Evolutionary conservation across 1,139 yeast genomes (phyloP).

Genomic region (Blastobotrys aristatus): DNA sequence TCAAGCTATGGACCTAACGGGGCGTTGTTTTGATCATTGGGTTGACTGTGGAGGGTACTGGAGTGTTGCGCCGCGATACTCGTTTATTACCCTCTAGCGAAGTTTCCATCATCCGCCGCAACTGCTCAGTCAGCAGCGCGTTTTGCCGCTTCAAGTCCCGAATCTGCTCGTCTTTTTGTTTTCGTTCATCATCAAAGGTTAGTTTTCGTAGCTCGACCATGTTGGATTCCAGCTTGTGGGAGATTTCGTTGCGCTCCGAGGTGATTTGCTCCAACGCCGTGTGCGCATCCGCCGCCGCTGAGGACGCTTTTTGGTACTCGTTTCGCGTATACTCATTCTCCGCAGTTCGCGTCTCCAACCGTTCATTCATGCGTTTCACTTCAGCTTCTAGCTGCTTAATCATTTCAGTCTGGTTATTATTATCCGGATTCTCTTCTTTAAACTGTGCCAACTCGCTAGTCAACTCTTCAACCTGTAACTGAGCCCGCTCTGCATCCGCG

Average conservation of each 20-base stretch:
- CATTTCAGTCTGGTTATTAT: conserved; percentile 29
- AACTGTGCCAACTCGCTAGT: conserved; percentile 16
- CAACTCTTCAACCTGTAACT: conserved; percentile 16
- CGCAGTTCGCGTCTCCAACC: conserved; percentile 38
- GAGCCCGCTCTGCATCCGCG: conserved; percentile 21
- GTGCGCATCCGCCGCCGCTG: conserved; percentile 51
- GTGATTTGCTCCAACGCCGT: conserved; percentile 39
- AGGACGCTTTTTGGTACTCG: conserved; percentile 58
- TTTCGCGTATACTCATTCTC: conserved; percentile 64
- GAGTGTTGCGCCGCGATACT: neutral
- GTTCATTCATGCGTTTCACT: conserved; percentile 38
- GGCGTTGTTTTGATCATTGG: neutral
- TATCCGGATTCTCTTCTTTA: conserved; percentile 21
- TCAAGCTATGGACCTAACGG: conserved; percentile 50
- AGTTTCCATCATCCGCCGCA: conserved; percentile 31
- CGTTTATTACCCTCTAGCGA: neutral
- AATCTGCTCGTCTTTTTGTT: conserved; percentile 29
- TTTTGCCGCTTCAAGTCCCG: conserved; percentile 28
- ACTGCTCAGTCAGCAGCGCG: conserved; percentile 33
- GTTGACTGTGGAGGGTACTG: neutral
- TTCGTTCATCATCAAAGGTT: conserved; percentile 31
- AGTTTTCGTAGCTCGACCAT: conserved; percentile 25
- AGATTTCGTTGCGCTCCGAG: conserved; percentile 32
- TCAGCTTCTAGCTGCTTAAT: conserved; percentile 42
- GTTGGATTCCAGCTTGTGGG: conserved; percentile 34